Evolutionary conservation across 179 eudicot genomes (phyloP).

Genomic region (Silene vulgaris): DNA sequence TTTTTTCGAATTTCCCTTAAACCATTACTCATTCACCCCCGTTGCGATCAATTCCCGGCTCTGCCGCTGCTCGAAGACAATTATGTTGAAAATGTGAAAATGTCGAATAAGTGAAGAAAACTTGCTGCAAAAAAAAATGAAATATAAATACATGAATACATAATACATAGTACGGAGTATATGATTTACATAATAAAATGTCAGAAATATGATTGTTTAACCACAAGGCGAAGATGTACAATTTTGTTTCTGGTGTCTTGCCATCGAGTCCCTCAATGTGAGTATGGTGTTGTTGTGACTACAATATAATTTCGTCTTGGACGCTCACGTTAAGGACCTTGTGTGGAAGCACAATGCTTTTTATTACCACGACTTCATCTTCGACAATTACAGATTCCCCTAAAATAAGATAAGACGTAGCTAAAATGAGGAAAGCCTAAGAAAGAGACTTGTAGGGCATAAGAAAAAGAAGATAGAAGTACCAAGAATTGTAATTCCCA

Average conservation of each 20-base stretch:
- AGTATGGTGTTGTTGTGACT: constrained; percentile 3
- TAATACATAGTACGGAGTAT: no score
- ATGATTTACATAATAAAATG: no score
- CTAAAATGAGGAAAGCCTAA: neutral
- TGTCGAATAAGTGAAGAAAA: no score
- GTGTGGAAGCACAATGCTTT: constrained; percentile 91
- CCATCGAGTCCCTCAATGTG: neutral
- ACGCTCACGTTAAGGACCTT: constrained; percentile 87
- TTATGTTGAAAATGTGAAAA: no score
- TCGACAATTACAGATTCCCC: constrained; percentile 91
- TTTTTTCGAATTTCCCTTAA: no score
- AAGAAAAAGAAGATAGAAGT: constrained; percentile 9
- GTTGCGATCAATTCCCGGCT: no score
- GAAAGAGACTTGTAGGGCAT: neutral
- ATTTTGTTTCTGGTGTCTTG: neutral
- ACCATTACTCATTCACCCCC: no score
- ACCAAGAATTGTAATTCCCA: constrained; percentile 93
- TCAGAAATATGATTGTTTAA: no score
- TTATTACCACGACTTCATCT: constrained; percentile 87
- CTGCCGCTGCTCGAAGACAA: no score
- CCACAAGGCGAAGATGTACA: neutral
- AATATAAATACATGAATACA: no score
- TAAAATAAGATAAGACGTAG: constrained; percentile 26
- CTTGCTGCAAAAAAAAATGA: no score
- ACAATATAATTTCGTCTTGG: constrained; percentile 84